phyloP scores from a whole-genome alignment of 306 rosid genomes.

The Pyrus pyrifolia region DNA sequence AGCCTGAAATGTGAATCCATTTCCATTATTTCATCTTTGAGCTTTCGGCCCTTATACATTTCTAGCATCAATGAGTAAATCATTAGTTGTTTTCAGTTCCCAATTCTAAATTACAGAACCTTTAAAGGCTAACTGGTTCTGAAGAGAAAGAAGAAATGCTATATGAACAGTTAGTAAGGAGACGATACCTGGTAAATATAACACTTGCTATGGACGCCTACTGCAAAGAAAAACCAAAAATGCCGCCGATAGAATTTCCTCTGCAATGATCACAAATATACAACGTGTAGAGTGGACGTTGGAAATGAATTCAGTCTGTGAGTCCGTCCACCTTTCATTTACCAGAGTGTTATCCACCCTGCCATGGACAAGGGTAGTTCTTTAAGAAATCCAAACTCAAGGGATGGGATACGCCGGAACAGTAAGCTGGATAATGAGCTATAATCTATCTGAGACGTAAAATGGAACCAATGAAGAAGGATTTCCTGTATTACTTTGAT shows the following conservation, averaged over 20 bases:
- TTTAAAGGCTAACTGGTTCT: background rate
- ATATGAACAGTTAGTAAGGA: background rate
- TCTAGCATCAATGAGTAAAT: background rate
- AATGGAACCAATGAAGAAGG: constrained; percentile 4
- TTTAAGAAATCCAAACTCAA: background rate
- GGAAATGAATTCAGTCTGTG: background rate
- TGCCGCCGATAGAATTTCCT: constrained; percentile 3
- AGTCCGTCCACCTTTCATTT: background rate
- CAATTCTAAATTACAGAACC: background rate
- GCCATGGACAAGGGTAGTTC: background rate
- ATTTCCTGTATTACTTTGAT: constrained; percentile 26
- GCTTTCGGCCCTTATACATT: background rate
- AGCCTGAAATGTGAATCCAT: background rate
- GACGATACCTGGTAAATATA: background rate
- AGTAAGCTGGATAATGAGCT: background rate
- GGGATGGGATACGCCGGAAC: background rate
- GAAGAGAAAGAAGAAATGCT: background rate
- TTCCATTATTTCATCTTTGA: background rate
- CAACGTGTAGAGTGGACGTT: background rate
- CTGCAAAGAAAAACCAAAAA: background rate
- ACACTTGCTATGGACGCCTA: background rate
- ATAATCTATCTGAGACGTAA: background rate
- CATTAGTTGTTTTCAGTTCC: background rate
- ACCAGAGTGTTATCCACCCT: background rate
- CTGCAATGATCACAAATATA: constrained; percentile 8